Base-by-base conservation (phyloP, 768 basidiomycete species). In the Psilocybe cubensis region DNA sequence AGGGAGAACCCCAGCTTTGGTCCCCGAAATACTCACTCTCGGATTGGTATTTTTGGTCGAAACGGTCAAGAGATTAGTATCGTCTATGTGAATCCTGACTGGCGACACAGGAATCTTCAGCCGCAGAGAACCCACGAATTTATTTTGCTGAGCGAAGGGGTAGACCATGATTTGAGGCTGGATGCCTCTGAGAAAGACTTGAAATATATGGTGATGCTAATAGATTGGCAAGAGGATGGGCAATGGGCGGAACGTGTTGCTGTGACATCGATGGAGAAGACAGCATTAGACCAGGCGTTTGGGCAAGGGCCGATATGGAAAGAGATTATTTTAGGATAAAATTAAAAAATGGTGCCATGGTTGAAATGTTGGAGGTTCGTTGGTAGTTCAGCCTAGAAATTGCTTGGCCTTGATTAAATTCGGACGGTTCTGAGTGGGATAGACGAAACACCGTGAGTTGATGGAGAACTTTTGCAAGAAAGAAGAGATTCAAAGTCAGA, bases 161-260 rank as follows among this genome's bases (percentile, higher is more conserved):
- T 41, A 12, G 50, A 56, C 46, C 25, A 31, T 21, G 31, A 25
- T n/a, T 17, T 18, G 2, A 20, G 24, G 3, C 21, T 8, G 17
- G 21, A n/a, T 47, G 18, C 10, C 23, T 14, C 17, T 2, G 51
- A 47, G 9, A 12, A 28, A 2, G 44, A 35, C 11, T 56, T 55
- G 55, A 49, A 28, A 17, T 60, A 53, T 46, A 47, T 42, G 21
- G 40, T 56, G 17, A 53, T 60, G 59, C 23, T 61, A 46, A 53
- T 61, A 11, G 59, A 61, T 24, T 57, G 55, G 54, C 44, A 52
- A 18, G 29, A 23, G 7, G 40, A 35, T 38, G 49, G 27, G 6
- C 50, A 59, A 17, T 61, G 59, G 59, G 59, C 55, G 11, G 59
- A 61, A 46, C 59, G 55, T 42, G 55, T 61, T 28, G 50, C 59